These are phyloP conservation scores for Jaapia argillacea DNA, from an alignment of 768 basidiomycete genomes.

Conservation along the genomic window DNA sequence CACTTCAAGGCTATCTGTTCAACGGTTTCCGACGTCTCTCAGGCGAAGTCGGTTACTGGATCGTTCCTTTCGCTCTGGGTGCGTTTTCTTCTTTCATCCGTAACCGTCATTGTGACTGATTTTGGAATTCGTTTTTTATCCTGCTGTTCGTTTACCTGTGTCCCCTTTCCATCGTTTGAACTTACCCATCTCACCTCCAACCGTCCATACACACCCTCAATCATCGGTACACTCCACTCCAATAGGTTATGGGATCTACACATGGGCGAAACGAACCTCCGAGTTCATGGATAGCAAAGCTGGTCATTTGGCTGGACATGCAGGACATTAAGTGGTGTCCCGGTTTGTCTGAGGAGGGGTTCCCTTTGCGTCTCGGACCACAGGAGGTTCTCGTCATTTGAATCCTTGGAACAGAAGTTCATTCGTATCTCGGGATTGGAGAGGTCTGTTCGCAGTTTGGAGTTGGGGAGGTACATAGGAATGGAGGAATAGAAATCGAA, in stretches of 20 bases:
- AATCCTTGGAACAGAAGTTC: too few relatives aligned
- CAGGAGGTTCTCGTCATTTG: too few relatives aligned
- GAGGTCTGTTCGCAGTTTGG: too few relatives aligned
- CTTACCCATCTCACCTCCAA: neutral
- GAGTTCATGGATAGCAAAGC: constrained; percentile 70
- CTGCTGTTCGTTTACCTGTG: neutral
- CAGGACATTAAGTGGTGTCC: neutral
- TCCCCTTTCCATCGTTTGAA: neutral
- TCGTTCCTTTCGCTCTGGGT: constrained; percentile 73
- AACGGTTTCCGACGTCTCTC: constrained; percentile 77
- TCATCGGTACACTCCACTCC: neutral
- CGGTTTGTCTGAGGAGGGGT: too few relatives aligned
- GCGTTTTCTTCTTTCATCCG: constrained; percentile 21
- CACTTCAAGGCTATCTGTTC: constrained; percentile 70
- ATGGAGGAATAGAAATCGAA: too few relatives aligned
- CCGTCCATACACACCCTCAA: neutral
- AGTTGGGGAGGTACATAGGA: too few relatives aligned
- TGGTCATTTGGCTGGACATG: constrained; percentile 32
- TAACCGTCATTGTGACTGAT: neutral
- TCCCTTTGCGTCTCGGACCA: too few relatives aligned
- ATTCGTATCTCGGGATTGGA: too few relatives aligned
- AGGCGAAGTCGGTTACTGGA: constrained; percentile 68
- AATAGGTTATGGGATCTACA: constrained; percentile 68
- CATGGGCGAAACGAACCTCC: constrained; percentile 68
- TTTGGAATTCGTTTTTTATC: neutral